A percentile compares a stretch with the other conserved stretches of the same genome.
Conservation (phyloP, 78 protist genomes). For the Dictyostelium brefeldianum region DNA sequence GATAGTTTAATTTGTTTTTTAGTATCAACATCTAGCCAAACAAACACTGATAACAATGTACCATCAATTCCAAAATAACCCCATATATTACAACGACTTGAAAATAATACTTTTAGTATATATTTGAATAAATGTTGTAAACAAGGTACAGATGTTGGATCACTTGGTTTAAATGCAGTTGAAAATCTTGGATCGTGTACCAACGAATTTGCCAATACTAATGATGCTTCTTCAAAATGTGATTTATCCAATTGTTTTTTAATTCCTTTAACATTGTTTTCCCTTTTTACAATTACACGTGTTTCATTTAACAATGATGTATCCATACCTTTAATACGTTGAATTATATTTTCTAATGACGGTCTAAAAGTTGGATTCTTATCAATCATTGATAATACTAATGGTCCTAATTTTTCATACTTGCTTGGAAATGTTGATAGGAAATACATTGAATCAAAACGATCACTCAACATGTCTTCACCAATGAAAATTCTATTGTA, state of each 20-base stretch:
- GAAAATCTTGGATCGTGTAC: constrained; percentile 37
- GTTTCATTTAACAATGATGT: neutral
- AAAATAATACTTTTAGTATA: constrained; percentile 1
- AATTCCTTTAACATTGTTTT: constrained; percentile 19
- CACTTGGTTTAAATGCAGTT: constrained; percentile 15
- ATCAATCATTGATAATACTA: constrained; percentile 46
- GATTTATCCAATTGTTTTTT: constrained; percentile 37
- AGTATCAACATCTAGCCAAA: constrained; percentile 47
- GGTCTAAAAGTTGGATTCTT: constrained; percentile 49
- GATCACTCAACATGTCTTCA: constrained; percentile 33
- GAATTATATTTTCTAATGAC: constrained; percentile 43
- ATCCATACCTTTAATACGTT: neutral
- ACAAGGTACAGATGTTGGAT: neutral
- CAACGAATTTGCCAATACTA: constrained; percentile 6
- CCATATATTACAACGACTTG: constrained; percentile 15
- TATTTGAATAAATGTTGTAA: neutral
- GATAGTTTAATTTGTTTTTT: constrained; percentile 31
- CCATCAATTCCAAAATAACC: constrained; percentile 40
- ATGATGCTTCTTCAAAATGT: constrained; percentile 34
- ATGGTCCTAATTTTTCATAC: constrained; percentile 29
- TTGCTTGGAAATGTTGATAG: constrained; percentile 34
- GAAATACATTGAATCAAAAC: constrained; percentile 31
- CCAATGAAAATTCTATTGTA: constrained; percentile 24
- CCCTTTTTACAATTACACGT: neutral
- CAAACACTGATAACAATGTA: neutral